Conservation (phyloP, 371 early-diverging fungal species). For the Nematocida sp. region DNA sequence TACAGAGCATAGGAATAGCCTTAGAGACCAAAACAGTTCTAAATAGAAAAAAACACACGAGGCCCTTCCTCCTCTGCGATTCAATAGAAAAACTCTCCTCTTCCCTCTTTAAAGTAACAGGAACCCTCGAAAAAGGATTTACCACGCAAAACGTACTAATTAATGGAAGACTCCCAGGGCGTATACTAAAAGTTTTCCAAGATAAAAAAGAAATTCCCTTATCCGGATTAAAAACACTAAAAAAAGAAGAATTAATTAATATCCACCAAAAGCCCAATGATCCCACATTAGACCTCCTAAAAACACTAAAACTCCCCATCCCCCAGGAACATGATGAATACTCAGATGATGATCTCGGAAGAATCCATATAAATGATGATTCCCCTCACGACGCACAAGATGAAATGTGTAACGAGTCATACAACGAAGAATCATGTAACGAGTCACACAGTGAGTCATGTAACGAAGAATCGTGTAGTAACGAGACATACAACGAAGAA, state of each 20-base stretch:
- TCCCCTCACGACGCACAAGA: not conserved
- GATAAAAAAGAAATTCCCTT: not conserved
- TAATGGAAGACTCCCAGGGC: conserved; percentile 55
- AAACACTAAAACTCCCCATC: not conserved
- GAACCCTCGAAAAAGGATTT: conserved; percentile 62
- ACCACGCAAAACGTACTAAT: conserved; percentile 57
- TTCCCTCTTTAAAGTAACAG: conserved; percentile 41
- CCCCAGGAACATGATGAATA: conserved; percentile 43
- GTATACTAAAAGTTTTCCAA: not conserved
- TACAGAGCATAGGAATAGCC: conserved; percentile 21
- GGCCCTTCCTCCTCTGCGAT: conserved; percentile 61
- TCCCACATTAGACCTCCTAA: not conserved
- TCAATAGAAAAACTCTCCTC: conserved; percentile 1
- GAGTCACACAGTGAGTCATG: conserved; percentile 9
- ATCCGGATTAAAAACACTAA: conserved; percentile 14
- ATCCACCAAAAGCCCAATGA: not conserved
- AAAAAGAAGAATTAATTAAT: conserved; percentile 28
- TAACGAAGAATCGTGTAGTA: conserved; percentile 17
- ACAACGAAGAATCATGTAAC: conserved; percentile 25
- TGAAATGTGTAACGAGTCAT: not conserved
- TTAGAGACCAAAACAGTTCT: conserved; percentile 49
- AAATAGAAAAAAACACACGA: conserved; percentile 49
- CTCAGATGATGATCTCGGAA: conserved; percentile 20
- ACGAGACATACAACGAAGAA: conserved; percentile 15
- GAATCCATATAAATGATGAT: conserved; percentile 5